Conservation (phyloP, 306 rosid species). For the Corylus avellana region DNA sequence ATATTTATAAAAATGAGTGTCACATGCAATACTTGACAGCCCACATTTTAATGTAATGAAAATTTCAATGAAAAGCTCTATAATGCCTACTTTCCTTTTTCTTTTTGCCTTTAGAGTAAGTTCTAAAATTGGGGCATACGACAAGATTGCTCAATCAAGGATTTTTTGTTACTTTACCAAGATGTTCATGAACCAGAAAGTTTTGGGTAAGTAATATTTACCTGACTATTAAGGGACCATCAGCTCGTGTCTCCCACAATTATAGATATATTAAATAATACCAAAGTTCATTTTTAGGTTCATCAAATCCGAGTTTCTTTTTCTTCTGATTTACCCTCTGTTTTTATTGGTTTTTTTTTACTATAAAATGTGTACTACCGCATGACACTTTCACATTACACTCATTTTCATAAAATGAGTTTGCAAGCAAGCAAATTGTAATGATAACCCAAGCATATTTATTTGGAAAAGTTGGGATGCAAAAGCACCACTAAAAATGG, state of each 20-base stretch:
- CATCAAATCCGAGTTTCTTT: background rate
- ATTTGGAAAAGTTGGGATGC: conserved; percentile 13
- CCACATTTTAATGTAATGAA: no score
- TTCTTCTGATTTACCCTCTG: background rate
- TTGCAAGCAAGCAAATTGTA: no score
- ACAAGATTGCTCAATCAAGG: background rate
- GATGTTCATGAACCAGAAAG: background rate
- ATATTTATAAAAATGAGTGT: no score
- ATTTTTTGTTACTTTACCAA: background rate
- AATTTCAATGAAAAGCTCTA: background rate
- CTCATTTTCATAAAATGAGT: no score
- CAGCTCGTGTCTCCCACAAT: background rate
- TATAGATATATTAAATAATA: conserved; percentile 8
- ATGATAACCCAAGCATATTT: no score
- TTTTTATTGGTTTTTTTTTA: background rate
- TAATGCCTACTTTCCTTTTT: background rate
- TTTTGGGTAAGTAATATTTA: background rate
- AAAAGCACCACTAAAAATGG: conserved; percentile 33
- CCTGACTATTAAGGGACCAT: background rate
- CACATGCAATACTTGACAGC: no score
- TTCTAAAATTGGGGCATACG: background rate
- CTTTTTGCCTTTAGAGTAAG: background rate
- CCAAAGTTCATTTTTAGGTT: background rate
- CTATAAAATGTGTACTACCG: no score
- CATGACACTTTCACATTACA: no score